Conservation (phyloP, 2,329 filamentous ascomycete species). For the Fusarium compactum region DNA sequence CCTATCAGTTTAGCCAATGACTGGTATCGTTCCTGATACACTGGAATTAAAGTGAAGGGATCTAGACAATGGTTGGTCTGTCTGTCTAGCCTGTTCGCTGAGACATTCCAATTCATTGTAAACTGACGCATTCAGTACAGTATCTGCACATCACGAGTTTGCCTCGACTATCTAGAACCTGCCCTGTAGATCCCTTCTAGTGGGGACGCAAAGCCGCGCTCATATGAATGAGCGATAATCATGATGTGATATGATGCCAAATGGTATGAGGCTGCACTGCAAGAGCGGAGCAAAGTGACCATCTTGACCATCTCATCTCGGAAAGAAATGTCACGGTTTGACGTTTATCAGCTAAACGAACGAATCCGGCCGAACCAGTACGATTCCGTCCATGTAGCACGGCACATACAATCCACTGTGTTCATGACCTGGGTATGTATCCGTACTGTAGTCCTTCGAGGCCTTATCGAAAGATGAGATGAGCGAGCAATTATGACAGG, state of each 20-base stretch:
- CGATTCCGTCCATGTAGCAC: conserved; percentile 35
- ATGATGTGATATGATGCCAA: conserved; percentile 2
- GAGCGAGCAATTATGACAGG: background rate
- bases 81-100: background rate
- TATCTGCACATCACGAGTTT: background rate
- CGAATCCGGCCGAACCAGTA: conserved; percentile 32
- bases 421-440: background rate
- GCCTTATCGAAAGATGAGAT: conserved; percentile 19
- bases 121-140: conserved; percentile 22
- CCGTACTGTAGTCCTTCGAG: background rate
- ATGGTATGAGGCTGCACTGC: conserved; percentile 16
- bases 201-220: conserved; percentile 22
- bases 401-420: conserved; percentile 26
- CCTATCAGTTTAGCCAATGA: conserved; percentile 2
- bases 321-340: conserved; percentile 32
- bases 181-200: conserved; percentile 1
- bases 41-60: background rate
- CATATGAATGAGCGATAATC: background rate
- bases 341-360: conserved; percentile 20
- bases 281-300: conserved; percentile 24
- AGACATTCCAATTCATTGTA: conserved; percentile 26
- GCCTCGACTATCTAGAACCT: background rate
- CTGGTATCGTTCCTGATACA: background rate
- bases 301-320: conserved; percentile 32
- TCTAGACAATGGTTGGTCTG: background rate